Evolutionary conservation across 495 filamentous ascomycete genomes (phyloP).

Genomic region (Podospora conica): DNA sequence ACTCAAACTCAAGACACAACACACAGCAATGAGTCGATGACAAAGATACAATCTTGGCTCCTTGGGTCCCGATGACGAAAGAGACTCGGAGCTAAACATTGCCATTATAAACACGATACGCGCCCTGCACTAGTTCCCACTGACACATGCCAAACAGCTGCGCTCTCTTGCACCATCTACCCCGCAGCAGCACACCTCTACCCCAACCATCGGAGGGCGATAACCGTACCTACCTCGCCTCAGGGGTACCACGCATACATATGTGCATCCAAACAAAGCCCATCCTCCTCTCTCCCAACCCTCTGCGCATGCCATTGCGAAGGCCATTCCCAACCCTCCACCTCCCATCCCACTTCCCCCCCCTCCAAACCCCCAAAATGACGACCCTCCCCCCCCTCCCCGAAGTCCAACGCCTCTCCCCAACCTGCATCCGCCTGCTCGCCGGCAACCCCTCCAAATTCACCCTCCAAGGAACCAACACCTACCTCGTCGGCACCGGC

Average conservation of each 20-base stretch:
- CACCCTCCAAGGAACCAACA: slow-evolving; percentile 66
- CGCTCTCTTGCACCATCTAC: not conserved
- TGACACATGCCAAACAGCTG: not conserved
- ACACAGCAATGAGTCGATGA: too few species aligned
- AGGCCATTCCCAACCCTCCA: too few species aligned
- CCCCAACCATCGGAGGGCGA: not conserved
- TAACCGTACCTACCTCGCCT: not conserved
- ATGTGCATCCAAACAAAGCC: not conserved
- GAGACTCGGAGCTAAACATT: too few species aligned
- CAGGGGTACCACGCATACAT: not conserved
- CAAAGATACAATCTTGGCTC: too few species aligned
- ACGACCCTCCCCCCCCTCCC: slow-evolving; percentile 44
- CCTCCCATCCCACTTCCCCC: not conserved
- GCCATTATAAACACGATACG: too few species aligned
- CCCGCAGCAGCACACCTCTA: not conserved
- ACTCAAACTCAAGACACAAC: too few species aligned
- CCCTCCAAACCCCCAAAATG: slow-evolving; percentile 22
- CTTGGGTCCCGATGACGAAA: too few species aligned
- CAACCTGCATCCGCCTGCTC: slow-evolving; percentile 64
- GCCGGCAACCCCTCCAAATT: slow-evolving; percentile 77
- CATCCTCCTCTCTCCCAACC: not conserved
- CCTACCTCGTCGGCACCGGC: slow-evolving; percentile 75
- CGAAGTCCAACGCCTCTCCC: slow-evolving; percentile 60
- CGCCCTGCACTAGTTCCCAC: too few species aligned
- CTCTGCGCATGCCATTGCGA: too few species aligned